Evolutionary conservation across 1,284 basidiomycete species (phyloP).

Genomic region (Austropuccinia psidii): DNA sequence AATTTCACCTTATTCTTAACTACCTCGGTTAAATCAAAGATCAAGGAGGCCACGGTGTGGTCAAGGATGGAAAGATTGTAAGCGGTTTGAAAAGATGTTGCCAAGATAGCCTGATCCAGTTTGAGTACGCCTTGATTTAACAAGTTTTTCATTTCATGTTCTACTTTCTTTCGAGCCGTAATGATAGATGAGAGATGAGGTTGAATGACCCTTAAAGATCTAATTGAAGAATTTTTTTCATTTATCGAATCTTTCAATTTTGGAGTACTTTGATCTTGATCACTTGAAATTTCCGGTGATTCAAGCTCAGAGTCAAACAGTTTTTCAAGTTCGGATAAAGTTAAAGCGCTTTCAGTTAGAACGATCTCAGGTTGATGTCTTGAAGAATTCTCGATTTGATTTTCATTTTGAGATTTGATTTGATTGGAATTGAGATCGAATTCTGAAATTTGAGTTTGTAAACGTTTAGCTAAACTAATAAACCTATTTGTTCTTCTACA

Average conservation of each 20-base stretch:
- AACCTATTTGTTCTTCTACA: constrained; percentile 72
- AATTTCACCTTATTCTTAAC: constrained; percentile 66
- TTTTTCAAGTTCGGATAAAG: constrained; percentile 8
- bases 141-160: constrained; percentile 4
- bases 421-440: neutral
- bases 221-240: constrained; percentile 1
- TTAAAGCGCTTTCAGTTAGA: constrained; percentile 4
- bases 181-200: constrained; percentile 3
- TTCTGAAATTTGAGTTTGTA: constrained; percentile 52
- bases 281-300: neutral
- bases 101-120: constrained; percentile 66
- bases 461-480: constrained; percentile 65
- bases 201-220: neutral
- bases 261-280: no score
- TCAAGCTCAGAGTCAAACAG: neutral
- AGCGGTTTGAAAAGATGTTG: constrained; percentile 85
- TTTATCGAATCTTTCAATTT: neutral
- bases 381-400: neutral
- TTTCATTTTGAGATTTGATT: neutral
- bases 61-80: constrained; percentile 82
- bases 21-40: constrained; percentile 71
- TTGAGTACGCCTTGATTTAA: constrained; percentile 17
- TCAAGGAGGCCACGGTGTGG: constrained; percentile 67
- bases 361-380: neutral
- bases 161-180: neutral